A percentile compares a stretch with the other conserved stretches of the same genome.
phyloP scores from a whole-genome alignment of 441 rosid species.

The Oxalis stricta region DNA sequence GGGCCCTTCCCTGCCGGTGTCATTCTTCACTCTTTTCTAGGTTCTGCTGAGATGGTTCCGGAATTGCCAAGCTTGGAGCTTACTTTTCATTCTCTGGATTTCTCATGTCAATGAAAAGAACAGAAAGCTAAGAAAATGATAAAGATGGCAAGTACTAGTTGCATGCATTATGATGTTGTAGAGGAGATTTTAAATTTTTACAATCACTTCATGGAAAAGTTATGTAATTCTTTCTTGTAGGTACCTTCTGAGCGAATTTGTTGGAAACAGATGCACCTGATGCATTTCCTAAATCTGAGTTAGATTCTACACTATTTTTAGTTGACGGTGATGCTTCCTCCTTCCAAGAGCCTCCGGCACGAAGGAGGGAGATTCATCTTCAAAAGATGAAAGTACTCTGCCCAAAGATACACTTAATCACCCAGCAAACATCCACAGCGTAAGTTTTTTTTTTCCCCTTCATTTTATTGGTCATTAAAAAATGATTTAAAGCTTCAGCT shows the following conservation, averaged over 20 bases:
- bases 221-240: constrained; percentile 21
- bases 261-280: constrained; percentile 94
- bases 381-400: constrained; percentile 18
- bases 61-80: constrained; percentile 68
- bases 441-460: constrained; percentile 12
- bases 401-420: constrained; percentile 57
- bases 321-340: constrained; percentile 37
- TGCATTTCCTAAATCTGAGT: constrained; percentile 49
- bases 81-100: constrained; percentile 86
- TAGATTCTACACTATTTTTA: constrained; percentile 30
- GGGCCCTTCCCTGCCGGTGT: constrained; percentile 86
- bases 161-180: constrained; percentile 1
- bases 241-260: constrained; percentile 58
- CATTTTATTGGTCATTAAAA: not conserved
- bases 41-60: constrained; percentile 85
- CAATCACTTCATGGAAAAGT: not conserved
- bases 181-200: not conserved
- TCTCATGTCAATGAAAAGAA: constrained; percentile 54
- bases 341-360: constrained; percentile 12
- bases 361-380: constrained; percentile 15
- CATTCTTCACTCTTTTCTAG: constrained; percentile 80
- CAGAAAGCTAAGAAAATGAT: constrained; percentile 57
- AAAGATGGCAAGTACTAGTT: constrained; percentile 56
- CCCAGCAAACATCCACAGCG: constrained; percentile 66
- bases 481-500: too few species aligned